Evolutionary conservation across 257 asterid species (phyloP).

Genomic region (Fraxinus cuspidata): DNA sequence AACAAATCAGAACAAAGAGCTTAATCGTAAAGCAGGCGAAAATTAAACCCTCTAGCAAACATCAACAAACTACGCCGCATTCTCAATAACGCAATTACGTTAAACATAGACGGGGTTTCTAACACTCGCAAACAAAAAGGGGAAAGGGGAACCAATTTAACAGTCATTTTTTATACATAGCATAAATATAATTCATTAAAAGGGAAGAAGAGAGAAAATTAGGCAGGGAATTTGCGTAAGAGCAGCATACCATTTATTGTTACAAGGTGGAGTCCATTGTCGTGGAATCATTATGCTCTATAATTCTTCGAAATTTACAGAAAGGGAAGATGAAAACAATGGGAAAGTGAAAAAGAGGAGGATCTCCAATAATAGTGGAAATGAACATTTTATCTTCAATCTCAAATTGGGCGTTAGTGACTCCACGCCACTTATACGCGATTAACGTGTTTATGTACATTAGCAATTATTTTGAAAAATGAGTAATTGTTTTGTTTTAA

Average conservation of each 20-base stretch:
- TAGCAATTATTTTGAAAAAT: not conserved
- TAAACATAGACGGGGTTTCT: no score
- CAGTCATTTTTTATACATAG: not conserved
- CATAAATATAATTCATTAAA: not conserved
- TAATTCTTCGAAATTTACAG: not conserved
- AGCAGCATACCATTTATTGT: constrained; percentile 40
- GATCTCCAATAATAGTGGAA: no score
- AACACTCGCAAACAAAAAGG: no score
- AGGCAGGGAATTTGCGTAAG: constrained; percentile 55
- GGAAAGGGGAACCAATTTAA: not conserved
- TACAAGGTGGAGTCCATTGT: constrained; percentile 52
- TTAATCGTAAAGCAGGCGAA: not conserved
- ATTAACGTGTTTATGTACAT: no score
- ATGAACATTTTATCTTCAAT: not conserved
- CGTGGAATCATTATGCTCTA: constrained; percentile 32
- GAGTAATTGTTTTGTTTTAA: no score
- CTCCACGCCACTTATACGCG: not conserved
- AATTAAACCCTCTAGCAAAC: not conserved
- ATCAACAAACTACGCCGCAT: not conserved
- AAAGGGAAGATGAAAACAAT: not conserved
- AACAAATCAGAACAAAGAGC: not conserved
- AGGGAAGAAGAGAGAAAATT: not conserved
- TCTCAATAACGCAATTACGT: not conserved
- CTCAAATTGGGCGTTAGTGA: not conserved
- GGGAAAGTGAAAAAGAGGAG: not conserved